Evolutionary conservation across 1,284 basidiomycete genomes (phyloP).

Genomic region (Bjerkandera adusta): DNA sequence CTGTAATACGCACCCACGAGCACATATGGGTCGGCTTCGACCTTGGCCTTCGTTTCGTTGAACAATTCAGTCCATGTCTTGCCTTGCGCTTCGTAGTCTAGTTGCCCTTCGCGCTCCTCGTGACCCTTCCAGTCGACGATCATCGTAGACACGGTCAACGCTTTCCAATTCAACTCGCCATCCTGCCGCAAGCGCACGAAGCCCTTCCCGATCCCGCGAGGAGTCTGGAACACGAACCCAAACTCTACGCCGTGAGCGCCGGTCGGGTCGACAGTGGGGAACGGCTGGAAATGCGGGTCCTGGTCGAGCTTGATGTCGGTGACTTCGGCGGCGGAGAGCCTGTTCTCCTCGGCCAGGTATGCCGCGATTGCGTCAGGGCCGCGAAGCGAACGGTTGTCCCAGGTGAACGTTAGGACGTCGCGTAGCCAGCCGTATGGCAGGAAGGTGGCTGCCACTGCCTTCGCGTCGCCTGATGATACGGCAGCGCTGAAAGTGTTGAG

Average conservation of each 20-base stretch:
- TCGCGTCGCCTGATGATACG: constrained; percentile 32
- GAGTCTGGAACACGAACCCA: constrained; percentile 39
- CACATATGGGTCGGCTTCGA: constrained; percentile 6
- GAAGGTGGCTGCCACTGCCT: constrained; percentile 36
- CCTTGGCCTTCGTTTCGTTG: neutral
- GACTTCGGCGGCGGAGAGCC: constrained; percentile 14
- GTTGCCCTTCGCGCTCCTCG: constrained; percentile 27
- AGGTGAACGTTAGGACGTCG: constrained; percentile 59
- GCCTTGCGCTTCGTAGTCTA: constrained; percentile 7
- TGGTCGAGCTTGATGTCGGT: constrained; percentile 31
- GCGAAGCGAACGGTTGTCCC: constrained; percentile 60
- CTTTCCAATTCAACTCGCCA: constrained; percentile 19
- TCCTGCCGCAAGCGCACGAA: constrained; percentile 32
- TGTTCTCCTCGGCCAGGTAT: constrained; percentile 33
- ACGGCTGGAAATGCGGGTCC: constrained; percentile 5
- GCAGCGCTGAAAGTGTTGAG: constrained; percentile 38
- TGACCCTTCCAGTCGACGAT: constrained; percentile 30
- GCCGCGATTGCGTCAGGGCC: constrained; percentile 36
- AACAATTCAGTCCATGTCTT: constrained; percentile 3
- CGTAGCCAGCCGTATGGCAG: constrained; percentile 48
- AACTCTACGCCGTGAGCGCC: constrained; percentile 18
- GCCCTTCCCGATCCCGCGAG: constrained; percentile 34
- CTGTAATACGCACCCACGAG: constrained; percentile 5
- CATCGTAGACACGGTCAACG: constrained; percentile 27
- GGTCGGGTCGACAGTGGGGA: constrained; percentile 22